Percentiles rank a stretch among this genome's conserved stretches.
Conservation (phyloP, 2,329 filamentous ascomycete genomes). For the Massarina eburnea region DNA sequence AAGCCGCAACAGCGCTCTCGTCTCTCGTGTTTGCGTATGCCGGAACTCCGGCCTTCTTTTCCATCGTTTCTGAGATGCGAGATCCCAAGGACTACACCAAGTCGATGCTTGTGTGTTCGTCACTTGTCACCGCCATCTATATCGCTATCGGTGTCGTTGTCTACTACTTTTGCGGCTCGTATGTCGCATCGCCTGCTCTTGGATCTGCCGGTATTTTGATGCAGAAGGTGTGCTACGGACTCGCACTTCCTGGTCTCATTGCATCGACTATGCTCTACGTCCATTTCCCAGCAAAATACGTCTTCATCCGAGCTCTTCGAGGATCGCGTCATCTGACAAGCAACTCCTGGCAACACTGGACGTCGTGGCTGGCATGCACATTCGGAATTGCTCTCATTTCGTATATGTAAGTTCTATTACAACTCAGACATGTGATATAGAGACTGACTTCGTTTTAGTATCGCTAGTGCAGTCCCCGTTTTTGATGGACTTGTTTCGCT, state of each 20-base stretch:
- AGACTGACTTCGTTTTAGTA: no score
- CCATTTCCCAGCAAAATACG: conserved; percentile 28
- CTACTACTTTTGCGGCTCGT: conserved; percentile 65
- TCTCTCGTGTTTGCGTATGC: conserved; percentile 34
- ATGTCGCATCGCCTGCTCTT: conserved; percentile 66
- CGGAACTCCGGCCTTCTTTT: conserved; percentile 68
- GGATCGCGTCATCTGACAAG: conserved; percentile 63
- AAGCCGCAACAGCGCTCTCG: conserved; percentile 22
- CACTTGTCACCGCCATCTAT: conserved; percentile 63
- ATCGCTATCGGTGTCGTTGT: conserved; percentile 67
- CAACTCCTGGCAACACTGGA: conserved; percentile 28
- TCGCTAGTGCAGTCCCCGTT: conserved; percentile 29
- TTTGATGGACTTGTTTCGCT: conserved; percentile 31
- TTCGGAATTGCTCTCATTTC: conserved; percentile 16
- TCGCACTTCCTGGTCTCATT: conserved; percentile 58
- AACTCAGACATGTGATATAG: no score
- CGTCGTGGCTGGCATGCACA: conserved; percentile 27
- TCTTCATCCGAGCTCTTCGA: conserved; percentile 69
- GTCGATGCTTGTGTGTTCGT: conserved; percentile 59
- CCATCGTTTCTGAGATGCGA: conserved; percentile 66
- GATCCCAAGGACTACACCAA: conserved; percentile 62
- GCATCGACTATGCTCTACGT: conserved; percentile 17
- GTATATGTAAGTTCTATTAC: no score
- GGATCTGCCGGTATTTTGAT: conserved; percentile 60
- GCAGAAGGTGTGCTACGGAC: conserved; percentile 66